These are phyloP conservation scores for Sarocladium strictum DNA, from an alignment of 2,329 filamentous ascomycete species.

Conservation along the genomic window DNA sequence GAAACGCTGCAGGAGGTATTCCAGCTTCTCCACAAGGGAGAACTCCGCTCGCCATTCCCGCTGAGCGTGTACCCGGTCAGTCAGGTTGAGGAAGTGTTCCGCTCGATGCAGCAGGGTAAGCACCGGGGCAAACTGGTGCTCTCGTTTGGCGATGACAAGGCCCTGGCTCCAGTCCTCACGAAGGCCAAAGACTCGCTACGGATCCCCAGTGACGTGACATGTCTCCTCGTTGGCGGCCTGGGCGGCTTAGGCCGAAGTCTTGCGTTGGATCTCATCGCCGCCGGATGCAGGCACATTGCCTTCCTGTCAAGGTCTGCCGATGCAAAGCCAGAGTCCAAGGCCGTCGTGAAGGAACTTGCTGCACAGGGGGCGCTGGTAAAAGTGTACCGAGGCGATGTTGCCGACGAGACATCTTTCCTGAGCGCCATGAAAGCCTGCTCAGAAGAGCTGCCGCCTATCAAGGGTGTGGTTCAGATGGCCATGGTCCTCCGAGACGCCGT, in stretches of 20 bases:
- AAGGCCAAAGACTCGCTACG: neutral
- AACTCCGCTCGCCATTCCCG: no score
- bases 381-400: constrained; percentile 5
- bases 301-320: constrained; percentile 17
- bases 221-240: constrained; percentile 18
- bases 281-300: constrained; percentile 31
- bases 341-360: neutral
- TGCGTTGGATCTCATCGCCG: constrained; percentile 23
- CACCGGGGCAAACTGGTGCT: constrained; percentile 33
- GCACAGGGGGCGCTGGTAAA: neutral
- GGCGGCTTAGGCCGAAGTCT: constrained; percentile 16
- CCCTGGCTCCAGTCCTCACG: neutral
- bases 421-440: constrained; percentile 8
- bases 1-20: no score
- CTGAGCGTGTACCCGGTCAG: no score
- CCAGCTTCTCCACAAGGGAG: constrained; percentile 15
- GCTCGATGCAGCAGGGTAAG: constrained; percentile 16
- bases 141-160: no score
- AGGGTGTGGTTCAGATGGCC: constrained; percentile 17
- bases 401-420: constrained; percentile 1
- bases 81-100: constrained; percentile 13
- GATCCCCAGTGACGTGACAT: constrained; percentile 11
- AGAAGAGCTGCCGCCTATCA: constrained; percentile 14
- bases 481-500: constrained; percentile 20
- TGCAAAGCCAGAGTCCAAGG: neutral